Percentiles rank a stretch among this genome's conserved stretches.
Conservation (phyloP, 2,329 filamentous ascomycete species). For the Tolypocladium guangdongense region DNA sequence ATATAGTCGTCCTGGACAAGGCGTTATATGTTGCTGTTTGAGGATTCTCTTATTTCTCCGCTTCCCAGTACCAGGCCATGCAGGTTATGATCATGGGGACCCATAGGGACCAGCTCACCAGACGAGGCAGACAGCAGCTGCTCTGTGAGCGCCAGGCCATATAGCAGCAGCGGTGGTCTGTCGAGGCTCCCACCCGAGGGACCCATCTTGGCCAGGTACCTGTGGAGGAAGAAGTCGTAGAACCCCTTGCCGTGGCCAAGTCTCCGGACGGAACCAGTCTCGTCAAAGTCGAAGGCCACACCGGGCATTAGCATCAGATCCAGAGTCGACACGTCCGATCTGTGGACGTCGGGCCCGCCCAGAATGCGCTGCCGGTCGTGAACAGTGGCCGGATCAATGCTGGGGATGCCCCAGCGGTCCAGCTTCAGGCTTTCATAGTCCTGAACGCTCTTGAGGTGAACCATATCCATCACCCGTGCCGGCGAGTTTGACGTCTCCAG, state of each 20-base stretch:
- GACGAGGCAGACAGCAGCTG: constrained; percentile 57
- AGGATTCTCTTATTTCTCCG: constrained; percentile 39
- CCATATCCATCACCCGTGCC: constrained; percentile 81
- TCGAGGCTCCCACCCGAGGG: constrained; percentile 21
- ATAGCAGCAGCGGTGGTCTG: constrained; percentile 35
- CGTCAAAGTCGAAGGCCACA: constrained; percentile 71
- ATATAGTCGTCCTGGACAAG: too few species aligned
- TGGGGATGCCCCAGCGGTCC: constrained; percentile 95
- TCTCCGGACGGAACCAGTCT: constrained; percentile 49
- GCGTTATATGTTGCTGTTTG: not conserved
- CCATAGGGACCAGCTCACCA: constrained; percentile 59
- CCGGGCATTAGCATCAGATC: constrained; percentile 89
- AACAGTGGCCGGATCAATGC: constrained; percentile 56
- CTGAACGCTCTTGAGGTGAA: constrained; percentile 57
- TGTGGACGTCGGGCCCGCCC: constrained; percentile 42
- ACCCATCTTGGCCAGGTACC: constrained; percentile 45
- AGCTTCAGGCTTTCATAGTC: constrained; percentile 69
- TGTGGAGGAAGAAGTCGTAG: constrained; percentile 85
- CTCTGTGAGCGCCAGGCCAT: constrained; percentile 76
- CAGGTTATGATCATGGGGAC: constrained; percentile 65
- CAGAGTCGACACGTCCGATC: constrained; percentile 37
- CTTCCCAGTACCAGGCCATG: constrained; percentile 67
- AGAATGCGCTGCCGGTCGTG: constrained; percentile 60
- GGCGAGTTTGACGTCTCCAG: constrained; percentile 42
- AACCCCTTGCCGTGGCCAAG: constrained; percentile 94